A percentile compares a stretch with the other conserved stretches of the same genome.
phyloP scores from a whole-genome alignment of 2,329 filamentous ascomycete genomes.

The Ophiosphaerella korrae region DNA sequence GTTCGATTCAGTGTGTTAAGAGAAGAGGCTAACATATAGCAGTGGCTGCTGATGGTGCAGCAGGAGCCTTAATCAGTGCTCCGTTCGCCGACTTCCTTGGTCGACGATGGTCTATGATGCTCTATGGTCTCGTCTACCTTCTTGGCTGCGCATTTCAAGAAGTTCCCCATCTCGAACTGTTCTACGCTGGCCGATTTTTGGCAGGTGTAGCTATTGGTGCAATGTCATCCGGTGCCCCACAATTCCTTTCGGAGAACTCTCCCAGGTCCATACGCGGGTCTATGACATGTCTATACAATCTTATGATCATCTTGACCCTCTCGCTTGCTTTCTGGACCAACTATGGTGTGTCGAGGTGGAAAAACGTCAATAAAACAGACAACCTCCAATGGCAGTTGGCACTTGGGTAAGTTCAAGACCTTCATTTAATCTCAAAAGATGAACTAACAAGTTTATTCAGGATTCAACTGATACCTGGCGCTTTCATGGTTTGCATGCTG shows the following conservation, averaged over 20 bases:
- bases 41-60: slow-evolving; percentile 44
- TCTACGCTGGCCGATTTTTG: slow-evolving; percentile 44
- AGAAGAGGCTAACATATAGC: neutral
- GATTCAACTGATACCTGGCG: slow-evolving; percentile 15
- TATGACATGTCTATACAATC: slow-evolving; percentile 49
- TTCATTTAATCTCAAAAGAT: neutral
- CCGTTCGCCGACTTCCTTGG: slow-evolving; percentile 46
- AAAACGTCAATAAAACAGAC: slow-evolving; percentile 23
- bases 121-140: slow-evolving; percentile 41
- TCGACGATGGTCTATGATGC: slow-evolving; percentile 43
- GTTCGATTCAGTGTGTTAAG: slow-evolving; percentile 5
- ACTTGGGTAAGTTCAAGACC: slow-evolving; percentile 22
- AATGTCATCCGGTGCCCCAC: slow-evolving; percentile 40
- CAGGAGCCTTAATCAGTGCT: slow-evolving; percentile 45
- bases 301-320: slow-evolving; percentile 47
- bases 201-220: slow-evolving; percentile 41
- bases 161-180: slow-evolving; percentile 42
- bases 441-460: neutral
- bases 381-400: slow-evolving; percentile 46
- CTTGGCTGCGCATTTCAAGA: slow-evolving; percentile 35
- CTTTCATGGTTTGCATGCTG: slow-evolving; percentile 2
- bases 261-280: slow-evolving; percentile 50
- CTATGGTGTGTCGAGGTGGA: slow-evolving; percentile 33
- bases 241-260: slow-evolving; percentile 50
- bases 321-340: slow-evolving; percentile 44